These are phyloP conservation scores for Trichoderma sp. DNA, from an alignment of 2,329 filamentous ascomycete species.

Conservation along the genomic window DNA sequence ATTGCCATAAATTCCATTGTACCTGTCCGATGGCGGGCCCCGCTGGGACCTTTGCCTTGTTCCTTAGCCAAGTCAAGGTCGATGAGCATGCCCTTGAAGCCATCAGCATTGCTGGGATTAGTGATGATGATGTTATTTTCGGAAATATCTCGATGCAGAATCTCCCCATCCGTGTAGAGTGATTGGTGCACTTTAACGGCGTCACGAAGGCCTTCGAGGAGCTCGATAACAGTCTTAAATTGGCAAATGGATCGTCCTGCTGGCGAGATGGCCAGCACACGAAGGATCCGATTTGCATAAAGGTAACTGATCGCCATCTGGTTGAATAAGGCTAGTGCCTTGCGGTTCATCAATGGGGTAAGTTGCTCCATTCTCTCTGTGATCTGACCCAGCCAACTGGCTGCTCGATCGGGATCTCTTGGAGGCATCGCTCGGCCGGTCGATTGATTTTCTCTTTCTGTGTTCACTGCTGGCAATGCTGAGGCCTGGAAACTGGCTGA, in stretches of 20 bases:
- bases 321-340: no score
- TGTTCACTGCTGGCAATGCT: no score
- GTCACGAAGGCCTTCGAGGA: slow-evolving; percentile 24
- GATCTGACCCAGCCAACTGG: no score
- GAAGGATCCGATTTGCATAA: no score
- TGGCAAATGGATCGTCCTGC: slow-evolving; percentile 24
- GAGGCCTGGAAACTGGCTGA: no score
- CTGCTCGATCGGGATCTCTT: no score
- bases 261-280: slow-evolving; percentile 10
- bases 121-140: slow-evolving; percentile 29
- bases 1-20: slow-evolving; percentile 44
- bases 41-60: slow-evolving; percentile 32
- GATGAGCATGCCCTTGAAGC: slow-evolving; percentile 29
- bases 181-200: slow-evolving; percentile 25
- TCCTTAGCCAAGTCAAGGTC: slow-evolving; percentile 27
- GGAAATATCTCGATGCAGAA: slow-evolving; percentile 27
- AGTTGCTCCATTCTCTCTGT: no score
- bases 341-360: no score
- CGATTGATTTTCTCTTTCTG: no score
- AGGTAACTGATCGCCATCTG: no score
- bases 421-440: no score
- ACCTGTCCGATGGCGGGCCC: slow-evolving; percentile 36
- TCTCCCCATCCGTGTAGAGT: slow-evolving; percentile 10
- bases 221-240: slow-evolving; percentile 23
- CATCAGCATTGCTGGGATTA: slow-evolving; percentile 11